phyloP scores from a whole-genome alignment of 1,139 yeast genomes.

The Wickerhamomyces sp. region DNA sequence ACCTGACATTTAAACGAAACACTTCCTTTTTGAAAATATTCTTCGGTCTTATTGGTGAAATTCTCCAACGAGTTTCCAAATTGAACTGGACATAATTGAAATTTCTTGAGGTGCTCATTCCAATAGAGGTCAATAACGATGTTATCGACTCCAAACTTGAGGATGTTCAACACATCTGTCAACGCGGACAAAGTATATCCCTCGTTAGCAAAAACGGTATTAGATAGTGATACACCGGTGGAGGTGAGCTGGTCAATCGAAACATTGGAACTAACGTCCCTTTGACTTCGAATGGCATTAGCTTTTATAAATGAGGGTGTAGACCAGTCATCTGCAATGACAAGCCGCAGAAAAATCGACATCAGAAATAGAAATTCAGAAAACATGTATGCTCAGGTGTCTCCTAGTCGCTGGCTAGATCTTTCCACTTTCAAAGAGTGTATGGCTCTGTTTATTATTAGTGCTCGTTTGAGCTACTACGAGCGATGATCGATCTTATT shows the following conservation, averaged over 20 bases:
- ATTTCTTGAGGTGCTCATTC: conserved; percentile 43
- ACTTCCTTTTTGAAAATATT: conserved; percentile 2
- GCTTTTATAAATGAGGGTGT: conserved; percentile 22
- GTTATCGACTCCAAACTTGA: conserved; percentile 49
- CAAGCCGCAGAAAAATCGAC: no score
- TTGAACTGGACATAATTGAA: conserved; percentile 68
- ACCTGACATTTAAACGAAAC: conserved; percentile 34
- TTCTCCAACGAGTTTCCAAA: conserved; percentile 5
- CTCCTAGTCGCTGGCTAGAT: no score
- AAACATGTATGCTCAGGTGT: no score
- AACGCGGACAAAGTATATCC: conserved; percentile 49
- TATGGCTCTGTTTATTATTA: background rate
- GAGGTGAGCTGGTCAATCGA: conserved; percentile 54
- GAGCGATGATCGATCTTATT: background rate
- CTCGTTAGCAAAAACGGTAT: conserved; percentile 41
- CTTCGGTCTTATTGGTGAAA: conserved; percentile 1
- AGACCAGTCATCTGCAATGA: conserved; percentile 17
- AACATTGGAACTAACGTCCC: conserved; percentile 55
- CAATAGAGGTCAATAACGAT: conserved; percentile 63
- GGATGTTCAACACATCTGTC: conserved; percentile 31
- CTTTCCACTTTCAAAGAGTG: no score
- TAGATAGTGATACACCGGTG: conserved; percentile 54
- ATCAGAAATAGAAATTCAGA: no score
- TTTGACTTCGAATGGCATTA: conserved; percentile 54
- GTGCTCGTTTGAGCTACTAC: background rate